Base-by-base conservation (phyloP, 2,329 filamentous ascomycete species). In the Trichoderma brevicompactum region DNA sequence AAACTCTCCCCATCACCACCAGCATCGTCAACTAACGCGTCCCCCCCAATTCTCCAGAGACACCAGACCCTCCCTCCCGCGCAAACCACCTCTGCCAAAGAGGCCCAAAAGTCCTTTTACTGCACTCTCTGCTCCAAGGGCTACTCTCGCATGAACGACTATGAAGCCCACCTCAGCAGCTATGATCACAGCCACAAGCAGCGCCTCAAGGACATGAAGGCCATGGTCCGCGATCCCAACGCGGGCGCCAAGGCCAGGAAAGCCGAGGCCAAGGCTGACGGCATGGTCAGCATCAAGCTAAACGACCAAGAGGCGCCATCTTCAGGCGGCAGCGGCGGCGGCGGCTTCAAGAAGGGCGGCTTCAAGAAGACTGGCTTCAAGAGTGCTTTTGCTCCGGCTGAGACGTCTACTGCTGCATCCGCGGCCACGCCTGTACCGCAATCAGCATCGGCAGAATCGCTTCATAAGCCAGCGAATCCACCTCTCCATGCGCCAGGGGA, bases 171-270 rank as follows among this genome's bases (percentile, higher is more conserved):
- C 77, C 91, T 97, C 65, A 89, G 89, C 69, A 95, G 91, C 72
- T 98, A 98, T 78, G 95, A 98, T 75, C 95, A 99, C 79, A 91
- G 92, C 72, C 95, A 99, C 79, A 94, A 93, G 76, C 93, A 96
- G 80, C 90, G 92, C 56, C 85, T 94, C 66, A 92, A 92, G 78
- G 91, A 95, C 72, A 93, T 94, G 91, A 92, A 92, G 78, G 88
- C 91, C 72, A 89, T 94, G 82, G 88, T 90, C 38, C 87, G 89
- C 70, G 89, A 92, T 69, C 88, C 90, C 1, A 84, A 83, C 62
- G 88, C 87, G 28, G 84, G 83, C 13, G 85, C 83, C 23, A 86
- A 87, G 70, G 87, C 89, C 2, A 82, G 88, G n/a, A 87, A 87
- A 71, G 86, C 87, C 40, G 89, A 92, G 74, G 88, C 88, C 60